Evolutionary conservation across 1,284 basidiomycete genomes (phyloP), one percentile per base, ranked within the genome.

Genomic region (Acaromyces ingoldii): DNA sequence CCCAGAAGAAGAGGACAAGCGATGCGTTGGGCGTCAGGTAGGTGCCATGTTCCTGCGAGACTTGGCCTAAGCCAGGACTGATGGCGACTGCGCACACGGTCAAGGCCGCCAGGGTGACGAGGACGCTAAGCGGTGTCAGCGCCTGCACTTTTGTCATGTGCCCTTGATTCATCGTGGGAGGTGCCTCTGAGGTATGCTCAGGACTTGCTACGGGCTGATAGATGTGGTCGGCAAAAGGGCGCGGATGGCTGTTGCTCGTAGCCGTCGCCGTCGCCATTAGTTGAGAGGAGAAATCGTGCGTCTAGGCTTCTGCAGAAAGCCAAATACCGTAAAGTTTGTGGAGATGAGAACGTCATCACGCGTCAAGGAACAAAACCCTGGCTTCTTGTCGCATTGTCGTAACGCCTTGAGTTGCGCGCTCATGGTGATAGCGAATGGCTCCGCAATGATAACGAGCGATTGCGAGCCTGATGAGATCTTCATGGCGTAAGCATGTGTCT

Each of bases 11-110:
- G 0, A 82, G 82, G 7, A 91, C 80, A 58, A 88, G 79, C 1
- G 77, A 76, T 0, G 82, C 79, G 26, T 82, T 80, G 0, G 89
- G 88, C 0, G 87, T 85, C 39, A 92, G 80, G 6, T 87, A 80
- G 0, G 88, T 85, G 0, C 85, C 85, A 67, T 86, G 81, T 26
- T 50, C 49, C 41, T 56, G 49, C 9, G 56, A 51, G 4, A 68
- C 62, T 34, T 58, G 49, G 36, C 57, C 28, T 17, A 51, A n/a
- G 19, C 6, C 10, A 15, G 47, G 53, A 26, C 25, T 6, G 33
- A 31, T 41, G 22, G 42, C 28, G 33, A 52, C 30, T 21, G 31
- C 19, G 7, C 46, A 39, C 31, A 54, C 47, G 34, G 31, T 30
- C 15, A 54, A 21, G 15, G 52, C 31, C 4, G 42, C 46, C 19